Percentiles rank a stretch among this genome's conserved stretches.
Evolutionary conservation across 2,329 filamentous ascomycete genomes (phyloP).

Genomic region (Diplodia scrobiculata): DNA sequence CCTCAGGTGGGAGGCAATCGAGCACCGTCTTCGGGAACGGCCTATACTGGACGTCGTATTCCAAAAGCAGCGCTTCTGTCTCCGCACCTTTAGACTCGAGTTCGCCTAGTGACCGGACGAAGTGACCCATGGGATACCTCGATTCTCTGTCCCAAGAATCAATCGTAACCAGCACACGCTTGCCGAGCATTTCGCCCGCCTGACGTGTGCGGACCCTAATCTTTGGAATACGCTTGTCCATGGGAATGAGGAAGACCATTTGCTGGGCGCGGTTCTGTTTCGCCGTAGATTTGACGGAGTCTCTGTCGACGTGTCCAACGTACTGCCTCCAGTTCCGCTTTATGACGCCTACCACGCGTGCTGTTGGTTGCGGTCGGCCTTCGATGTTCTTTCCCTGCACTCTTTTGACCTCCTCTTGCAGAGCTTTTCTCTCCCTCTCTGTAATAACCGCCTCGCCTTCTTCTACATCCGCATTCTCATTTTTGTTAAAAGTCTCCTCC

Average conservation of each 20-base stretch:
- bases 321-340: constrained; percentile 98
- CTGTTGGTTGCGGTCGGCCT: constrained; percentile 82
- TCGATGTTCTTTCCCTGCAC: constrained; percentile 76
- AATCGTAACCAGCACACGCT: constrained; percentile 88
- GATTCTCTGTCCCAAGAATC: constrained; percentile 95
- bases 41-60: constrained; percentile 96
- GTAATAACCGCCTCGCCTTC: constrained; percentile 74
- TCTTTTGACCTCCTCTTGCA: constrained; percentile 89
- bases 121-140: constrained; percentile 88
- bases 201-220: constrained; percentile 91
- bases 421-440: constrained; percentile 78
- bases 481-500: constrained; percentile 85
- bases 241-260: constrained; percentile 90
- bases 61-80: constrained; percentile 88
- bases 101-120: constrained; percentile 88
- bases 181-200: constrained; percentile 82
- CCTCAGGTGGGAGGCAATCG: constrained; percentile 87
- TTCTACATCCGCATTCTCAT: constrained; percentile 89
- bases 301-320: constrained; percentile 89
- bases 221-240: constrained; percentile 98
- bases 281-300: constrained; percentile 72
- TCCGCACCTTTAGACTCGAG: constrained; percentile 97
- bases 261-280: constrained; percentile 83
- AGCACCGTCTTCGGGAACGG: constrained; percentile 95
- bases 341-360: constrained; percentile 85